Conservation (phyloP, 2,329 filamentous ascomycete species). For the Pestalotiopsis sp. region DNA sequence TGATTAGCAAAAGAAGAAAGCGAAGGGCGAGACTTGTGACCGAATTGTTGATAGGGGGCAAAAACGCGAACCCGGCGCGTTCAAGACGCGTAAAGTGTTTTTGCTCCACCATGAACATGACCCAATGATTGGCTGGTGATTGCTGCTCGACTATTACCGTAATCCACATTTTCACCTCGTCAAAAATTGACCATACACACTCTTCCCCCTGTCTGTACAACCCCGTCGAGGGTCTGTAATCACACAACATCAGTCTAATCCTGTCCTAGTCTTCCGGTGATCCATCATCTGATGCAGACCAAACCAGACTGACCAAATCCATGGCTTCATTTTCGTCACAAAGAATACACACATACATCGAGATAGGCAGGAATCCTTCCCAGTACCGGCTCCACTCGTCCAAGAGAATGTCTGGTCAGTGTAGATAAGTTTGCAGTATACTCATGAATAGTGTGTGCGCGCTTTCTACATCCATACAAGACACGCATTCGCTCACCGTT, state of each 20-base stretch:
- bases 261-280: neutral
- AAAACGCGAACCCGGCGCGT: conserved; percentile 10
- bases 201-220: neutral
- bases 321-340: neutral
- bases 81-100: conserved; percentile 1
- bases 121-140: neutral
- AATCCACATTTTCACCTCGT: neutral
- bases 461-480: neutral
- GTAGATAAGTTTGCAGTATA: neutral
- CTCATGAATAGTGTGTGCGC: neutral
- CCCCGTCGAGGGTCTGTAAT: neutral
- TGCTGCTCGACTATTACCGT: neutral
- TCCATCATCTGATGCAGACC: neutral
- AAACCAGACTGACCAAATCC: neutral
- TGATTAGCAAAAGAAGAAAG: neutral
- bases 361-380: neutral
- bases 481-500: neutral
- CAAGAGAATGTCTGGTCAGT: no score
- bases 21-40: neutral
- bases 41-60: neutral
- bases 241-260: neutral
- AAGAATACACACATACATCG: neutral
- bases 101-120: neutral
- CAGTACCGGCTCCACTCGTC: neutral
- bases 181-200: neutral